Evolutionary conservation across 257 asterid genomes (phyloP).

Genomic region (Nicotiana tabacum): DNA sequence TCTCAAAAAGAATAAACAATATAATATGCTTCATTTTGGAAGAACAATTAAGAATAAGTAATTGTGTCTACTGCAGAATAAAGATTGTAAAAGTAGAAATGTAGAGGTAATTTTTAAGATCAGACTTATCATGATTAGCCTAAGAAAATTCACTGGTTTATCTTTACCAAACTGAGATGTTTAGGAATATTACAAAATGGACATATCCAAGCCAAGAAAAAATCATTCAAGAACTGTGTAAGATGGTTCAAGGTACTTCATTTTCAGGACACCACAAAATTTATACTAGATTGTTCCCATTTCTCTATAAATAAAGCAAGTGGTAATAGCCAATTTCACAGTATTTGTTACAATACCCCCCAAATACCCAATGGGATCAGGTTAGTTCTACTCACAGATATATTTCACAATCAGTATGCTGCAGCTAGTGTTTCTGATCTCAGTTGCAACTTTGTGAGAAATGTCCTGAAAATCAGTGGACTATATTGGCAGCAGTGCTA

Average conservation of each 20-base stretch:
- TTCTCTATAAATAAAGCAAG: background rate
- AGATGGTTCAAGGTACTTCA: background rate
- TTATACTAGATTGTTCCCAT: background rate
- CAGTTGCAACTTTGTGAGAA: background rate
- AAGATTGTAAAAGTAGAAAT: background rate
- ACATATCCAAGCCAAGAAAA: too few relatives aligned
- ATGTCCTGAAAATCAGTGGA: background rate
- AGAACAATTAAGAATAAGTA: background rate
- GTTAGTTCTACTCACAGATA: background rate
- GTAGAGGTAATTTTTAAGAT: background rate
- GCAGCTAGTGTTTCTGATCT: background rate
- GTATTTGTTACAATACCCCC: background rate
- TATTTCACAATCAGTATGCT: background rate
- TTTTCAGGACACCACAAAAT: background rate
- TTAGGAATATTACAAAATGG: background rate
- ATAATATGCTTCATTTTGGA: background rate
- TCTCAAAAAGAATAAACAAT: background rate
- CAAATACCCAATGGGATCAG: background rate
- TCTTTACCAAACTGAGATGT: background rate
- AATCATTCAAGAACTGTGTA: background rate
- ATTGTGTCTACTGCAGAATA: background rate
- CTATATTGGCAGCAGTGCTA: background rate
- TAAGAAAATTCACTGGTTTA: background rate
- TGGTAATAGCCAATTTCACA: background rate
- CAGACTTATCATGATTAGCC: background rate